Percentiles rank a stretch among this genome's conserved stretches.
Evolutionary conservation across 176 grass and related monocot genomes (phyloP).

Genomic region (Oryza punctata): DNA sequence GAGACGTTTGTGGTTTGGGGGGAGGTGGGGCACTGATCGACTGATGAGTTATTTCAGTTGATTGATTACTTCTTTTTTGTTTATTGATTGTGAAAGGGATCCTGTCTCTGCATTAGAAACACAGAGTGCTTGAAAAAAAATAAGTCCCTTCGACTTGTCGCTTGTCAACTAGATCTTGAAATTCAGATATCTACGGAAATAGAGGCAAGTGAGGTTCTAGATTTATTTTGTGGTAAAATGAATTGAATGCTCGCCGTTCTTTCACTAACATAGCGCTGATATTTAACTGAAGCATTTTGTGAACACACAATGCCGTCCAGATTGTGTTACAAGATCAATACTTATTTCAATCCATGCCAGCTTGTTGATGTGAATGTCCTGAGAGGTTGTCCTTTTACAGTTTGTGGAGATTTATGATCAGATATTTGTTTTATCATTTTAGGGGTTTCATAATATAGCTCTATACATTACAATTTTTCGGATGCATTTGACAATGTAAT

Average conservation of each 20-base stretch:
- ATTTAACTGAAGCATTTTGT: background rate
- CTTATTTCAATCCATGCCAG: conserved; percentile 61
- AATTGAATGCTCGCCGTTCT: background rate
- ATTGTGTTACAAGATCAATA: conserved; percentile 62
- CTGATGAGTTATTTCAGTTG: background rate
- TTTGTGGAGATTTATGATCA: conserved; percentile 92
- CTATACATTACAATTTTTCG: background rate
- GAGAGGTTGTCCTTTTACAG: conserved; percentile 54
- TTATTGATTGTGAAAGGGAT: conserved; percentile 1
- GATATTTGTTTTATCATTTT: conserved; percentile 42
- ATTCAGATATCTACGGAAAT: background rate
- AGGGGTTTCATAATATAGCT: background rate
- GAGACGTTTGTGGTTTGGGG: no score
- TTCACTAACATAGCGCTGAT: background rate
- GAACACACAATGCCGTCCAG: conserved; percentile 45
- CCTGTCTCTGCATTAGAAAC: background rate
- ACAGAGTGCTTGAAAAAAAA: background rate
- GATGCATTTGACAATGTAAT: background rate
- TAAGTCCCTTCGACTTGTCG: background rate
- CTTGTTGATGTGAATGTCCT: conserved; percentile 76
- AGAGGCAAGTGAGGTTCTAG: background rate
- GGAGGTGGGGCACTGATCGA: background rate
- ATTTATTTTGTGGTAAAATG: background rate
- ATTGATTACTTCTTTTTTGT: background rate
- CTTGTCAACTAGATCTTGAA: conserved; percentile 17